phyloP scores from a whole-genome alignment of 2,329 filamentous ascomycete genomes.

The Pseudogymnoascus sp. region DNA sequence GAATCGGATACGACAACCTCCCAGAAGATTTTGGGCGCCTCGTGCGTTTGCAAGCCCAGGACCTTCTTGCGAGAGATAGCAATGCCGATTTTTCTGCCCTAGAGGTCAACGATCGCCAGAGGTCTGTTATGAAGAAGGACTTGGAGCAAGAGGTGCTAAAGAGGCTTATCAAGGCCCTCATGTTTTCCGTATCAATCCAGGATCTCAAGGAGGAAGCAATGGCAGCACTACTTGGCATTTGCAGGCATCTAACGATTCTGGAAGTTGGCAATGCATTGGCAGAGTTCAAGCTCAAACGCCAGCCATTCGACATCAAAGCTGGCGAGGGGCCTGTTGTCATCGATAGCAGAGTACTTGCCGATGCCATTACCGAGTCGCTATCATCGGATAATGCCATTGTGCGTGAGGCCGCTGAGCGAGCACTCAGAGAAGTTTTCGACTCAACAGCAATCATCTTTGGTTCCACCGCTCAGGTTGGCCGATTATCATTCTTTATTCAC shows the following conservation, averaged over 20 bases:
- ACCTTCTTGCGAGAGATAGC: conserved; percentile 64
- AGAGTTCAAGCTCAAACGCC: conserved; percentile 65
- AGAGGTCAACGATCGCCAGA: conserved; percentile 66
- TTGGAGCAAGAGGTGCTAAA: conserved; percentile 75
- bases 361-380: conserved; percentile 83
- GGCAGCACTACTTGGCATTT: conserved; percentile 68
- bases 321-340: conserved; percentile 84
- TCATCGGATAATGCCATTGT: conserved; percentile 76
- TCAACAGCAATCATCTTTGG: conserved; percentile 74
- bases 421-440: conserved; percentile 70
- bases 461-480: conserved; percentile 58
- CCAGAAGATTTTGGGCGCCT: conserved; percentile 83
- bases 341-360: conserved; percentile 77
- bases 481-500: conserved; percentile 76
- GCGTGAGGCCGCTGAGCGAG: conserved; percentile 71
- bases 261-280: conserved; percentile 83
- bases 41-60: conserved; percentile 81
- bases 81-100: conserved; percentile 64
- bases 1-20: conserved; percentile 77
- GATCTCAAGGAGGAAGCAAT: conserved; percentile 72
- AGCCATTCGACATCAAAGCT: conserved; percentile 73
- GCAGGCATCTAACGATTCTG: conserved; percentile 81
- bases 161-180: conserved; percentile 79
- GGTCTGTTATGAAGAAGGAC: conserved; percentile 79
- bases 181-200: conserved; percentile 75